These are phyloP conservation scores for Wallacemonas sp. DNA, from an alignment of 208 protist genomes.

Conservation along the genomic window DNA sequence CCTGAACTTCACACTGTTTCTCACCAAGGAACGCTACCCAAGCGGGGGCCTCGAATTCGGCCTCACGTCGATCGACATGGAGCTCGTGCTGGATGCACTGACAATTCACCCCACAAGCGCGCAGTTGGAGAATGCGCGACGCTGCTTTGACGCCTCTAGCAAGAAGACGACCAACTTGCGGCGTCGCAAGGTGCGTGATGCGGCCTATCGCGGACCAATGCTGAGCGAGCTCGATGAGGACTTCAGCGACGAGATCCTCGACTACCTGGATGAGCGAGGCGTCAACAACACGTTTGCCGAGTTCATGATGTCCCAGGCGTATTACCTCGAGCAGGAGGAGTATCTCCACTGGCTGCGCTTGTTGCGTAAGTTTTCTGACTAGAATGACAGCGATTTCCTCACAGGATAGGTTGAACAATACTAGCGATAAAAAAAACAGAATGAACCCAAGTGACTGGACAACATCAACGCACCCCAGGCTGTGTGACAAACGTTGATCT, in stretches of 20 bases:
- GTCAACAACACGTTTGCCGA: constrained; percentile 89
- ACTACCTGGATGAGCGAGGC: constrained; percentile 87
- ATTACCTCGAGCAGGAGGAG: constrained; percentile 84
- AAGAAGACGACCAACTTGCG: constrained; percentile 24
- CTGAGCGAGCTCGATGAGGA: constrained; percentile 87
- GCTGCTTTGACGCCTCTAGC: constrained; percentile 23
- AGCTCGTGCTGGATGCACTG: constrained; percentile 85
- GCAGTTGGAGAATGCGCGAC: constrained; percentile 51
- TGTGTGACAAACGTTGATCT: too few species aligned
- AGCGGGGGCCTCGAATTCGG: constrained; percentile 72
- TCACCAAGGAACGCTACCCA: constrained; percentile 58
- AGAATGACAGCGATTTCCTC: constrained; percentile 2
- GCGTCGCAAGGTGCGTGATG: constrained; percentile 33
- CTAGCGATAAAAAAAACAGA: not conserved
- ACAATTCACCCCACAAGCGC: constrained; percentile 61
- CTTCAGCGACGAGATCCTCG: constrained; percentile 84
- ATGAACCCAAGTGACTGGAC: not conserved
- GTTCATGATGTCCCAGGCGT: constrained; percentile 81
- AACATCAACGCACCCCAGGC: too few species aligned
- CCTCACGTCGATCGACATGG: constrained; percentile 87
- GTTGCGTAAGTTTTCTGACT: constrained; percentile 68
- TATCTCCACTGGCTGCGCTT: constrained; percentile 82
- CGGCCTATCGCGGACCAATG: constrained; percentile 75
- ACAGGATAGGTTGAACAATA: not conserved
- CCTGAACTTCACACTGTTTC: constrained; percentile 79